Evolutionary conservation across 768 basidiomycete genomes (phyloP), one percentile per base, ranked within the genome.

Genomic region (Suillus sp.): DNA sequence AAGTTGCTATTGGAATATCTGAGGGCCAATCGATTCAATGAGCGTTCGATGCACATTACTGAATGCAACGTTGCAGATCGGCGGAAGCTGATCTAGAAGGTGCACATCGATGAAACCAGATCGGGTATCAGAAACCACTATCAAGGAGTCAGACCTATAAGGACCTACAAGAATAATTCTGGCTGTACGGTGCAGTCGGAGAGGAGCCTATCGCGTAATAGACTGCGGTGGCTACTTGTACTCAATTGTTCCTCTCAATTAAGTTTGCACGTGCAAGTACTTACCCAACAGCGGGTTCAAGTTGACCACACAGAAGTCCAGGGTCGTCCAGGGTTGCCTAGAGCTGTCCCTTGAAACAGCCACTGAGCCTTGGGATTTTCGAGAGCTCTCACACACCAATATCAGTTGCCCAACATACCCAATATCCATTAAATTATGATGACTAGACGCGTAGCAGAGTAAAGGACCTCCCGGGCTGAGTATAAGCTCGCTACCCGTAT

Each of bases 371-470:
- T 16, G 47, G 16, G 25, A 53, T n/a, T 27, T 30, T 30, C 11
- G 30, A 32, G 32, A 11, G 13, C 32, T 11, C 37, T 34, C 37
- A 34, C 7, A 63, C 65, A 8, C 59, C 38, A 42, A 59, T 58
- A 22, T 55, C 22, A 22, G 13, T 25, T 62, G 18, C 53, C 25
- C 57, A 60, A 10, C 62, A 78, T 82, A 32, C 77, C 86, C 42
- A 86, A 86, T 61, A 62, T 62, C 58, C 62, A 62, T 71, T 65
- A 65, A 71, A 60, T 66, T 72, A 68, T 73, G 72, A 50, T 53
- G 63, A 65, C 27, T 64, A 70, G 53, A 62, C 34, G 18, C 35
- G 63, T 55, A 62, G 62, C 62, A 64, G 60, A 37, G 34, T 55
- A 37, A 45, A 59, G 30, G 20, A 50, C 37, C 63, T 59, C 66